These are phyloP conservation scores for Gyromitra esculenta DNA, from an alignment of 2,329 filamentous ascomycete species.

Conservation along the genomic window DNA sequence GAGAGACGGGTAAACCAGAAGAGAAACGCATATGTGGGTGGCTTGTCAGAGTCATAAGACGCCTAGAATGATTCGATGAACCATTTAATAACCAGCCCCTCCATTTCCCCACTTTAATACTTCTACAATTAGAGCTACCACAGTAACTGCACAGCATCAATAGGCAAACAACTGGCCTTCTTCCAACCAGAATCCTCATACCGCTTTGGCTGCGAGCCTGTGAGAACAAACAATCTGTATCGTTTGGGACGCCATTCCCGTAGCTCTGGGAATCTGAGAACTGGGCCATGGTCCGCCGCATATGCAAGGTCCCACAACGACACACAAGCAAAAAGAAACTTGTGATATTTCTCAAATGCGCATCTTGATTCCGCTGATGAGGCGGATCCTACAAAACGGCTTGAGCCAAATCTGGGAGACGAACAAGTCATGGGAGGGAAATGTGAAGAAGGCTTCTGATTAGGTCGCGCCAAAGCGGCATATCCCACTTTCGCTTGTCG, in stretches of 20 bases:
- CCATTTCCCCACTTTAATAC: constrained; percentile 48
- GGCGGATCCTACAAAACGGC: constrained; percentile 46
- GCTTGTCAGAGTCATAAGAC: constrained; percentile 51
- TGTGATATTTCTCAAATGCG: constrained; percentile 36
- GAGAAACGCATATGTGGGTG: constrained; percentile 46
- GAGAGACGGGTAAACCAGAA: constrained; percentile 52
- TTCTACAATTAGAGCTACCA: constrained; percentile 44
- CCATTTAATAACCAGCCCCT: constrained; percentile 48
- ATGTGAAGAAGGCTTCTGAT: constrained; percentile 26
- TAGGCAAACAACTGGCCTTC: constrained; percentile 35
- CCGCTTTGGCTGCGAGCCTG: constrained; percentile 28
- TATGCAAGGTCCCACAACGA: constrained; percentile 53
- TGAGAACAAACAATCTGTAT: constrained; percentile 35
- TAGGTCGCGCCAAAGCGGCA: constrained; percentile 38
- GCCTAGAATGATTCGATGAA: constrained; percentile 47
- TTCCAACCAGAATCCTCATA: constrained; percentile 25
- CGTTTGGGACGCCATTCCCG: constrained; percentile 47
- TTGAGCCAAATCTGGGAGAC: constrained; percentile 39
- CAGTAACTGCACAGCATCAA: constrained; percentile 25
- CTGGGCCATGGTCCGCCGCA: constrained; percentile 49
- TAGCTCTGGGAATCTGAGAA: constrained; percentile 50
- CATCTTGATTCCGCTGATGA: constrained; percentile 45
- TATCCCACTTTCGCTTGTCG: constrained; percentile 40
- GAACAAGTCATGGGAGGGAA: constrained; percentile 23
- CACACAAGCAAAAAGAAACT: constrained; percentile 46